Evolutionary conservation across 2,329 filamentous ascomycete species (phyloP).

Genomic region (Fusarium musae): DNA sequence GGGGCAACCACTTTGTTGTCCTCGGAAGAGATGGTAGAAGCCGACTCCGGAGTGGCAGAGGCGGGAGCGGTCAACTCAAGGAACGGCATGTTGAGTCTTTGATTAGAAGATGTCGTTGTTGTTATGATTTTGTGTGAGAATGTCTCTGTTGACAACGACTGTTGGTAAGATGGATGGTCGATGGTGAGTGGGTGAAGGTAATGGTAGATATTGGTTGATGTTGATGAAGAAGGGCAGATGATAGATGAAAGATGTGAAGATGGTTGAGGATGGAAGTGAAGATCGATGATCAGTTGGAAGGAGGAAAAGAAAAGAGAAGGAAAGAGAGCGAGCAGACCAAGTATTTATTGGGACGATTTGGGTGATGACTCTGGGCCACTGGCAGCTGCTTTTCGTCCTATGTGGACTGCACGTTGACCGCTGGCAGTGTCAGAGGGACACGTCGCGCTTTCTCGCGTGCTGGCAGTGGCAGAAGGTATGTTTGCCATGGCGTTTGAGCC

Average conservation of each 20-base stretch:
- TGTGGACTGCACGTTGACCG: background rate
- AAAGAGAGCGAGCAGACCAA: no score
- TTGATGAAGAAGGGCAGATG: background rate
- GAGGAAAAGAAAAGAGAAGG: background rate
- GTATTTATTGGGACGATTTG: background rate
- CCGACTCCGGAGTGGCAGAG: background rate
- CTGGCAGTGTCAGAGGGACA: background rate
- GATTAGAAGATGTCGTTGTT: rapidly evolving
- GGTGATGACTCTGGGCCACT: background rate
- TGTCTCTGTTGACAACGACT: background rate
- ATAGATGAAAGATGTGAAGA: background rate
- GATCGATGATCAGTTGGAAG: background rate
- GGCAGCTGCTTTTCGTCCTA: background rate
- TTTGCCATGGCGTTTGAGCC: background rate
- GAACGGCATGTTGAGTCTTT: background rate
- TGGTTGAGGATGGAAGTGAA: background rate
- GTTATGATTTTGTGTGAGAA: rapidly evolving
- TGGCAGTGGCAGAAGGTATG: background rate
- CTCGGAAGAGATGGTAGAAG: background rate
- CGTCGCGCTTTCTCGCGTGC: rapidly evolving
- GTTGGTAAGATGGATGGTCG: no score
- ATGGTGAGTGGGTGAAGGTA: background rate
- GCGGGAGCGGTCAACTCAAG: background rate
- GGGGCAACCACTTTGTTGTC: background rate
- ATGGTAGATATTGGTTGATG: no score